Evolutionary conservation across 2,329 filamentous ascomycete species (phyloP), one percentile per base, ranked within the genome.

Genomic region (Ascochyta rabiei): DNA sequence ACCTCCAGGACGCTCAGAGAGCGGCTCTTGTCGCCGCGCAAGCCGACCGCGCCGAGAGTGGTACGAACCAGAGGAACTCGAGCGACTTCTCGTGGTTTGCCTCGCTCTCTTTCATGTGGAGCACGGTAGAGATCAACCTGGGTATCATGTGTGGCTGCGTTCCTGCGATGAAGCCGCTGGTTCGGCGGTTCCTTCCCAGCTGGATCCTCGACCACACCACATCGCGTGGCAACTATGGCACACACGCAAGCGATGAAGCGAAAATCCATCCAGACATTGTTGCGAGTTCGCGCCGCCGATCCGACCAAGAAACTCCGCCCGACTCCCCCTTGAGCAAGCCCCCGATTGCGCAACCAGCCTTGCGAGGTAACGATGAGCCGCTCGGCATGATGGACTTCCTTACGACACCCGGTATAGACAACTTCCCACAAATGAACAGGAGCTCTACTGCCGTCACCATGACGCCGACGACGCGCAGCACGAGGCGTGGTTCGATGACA

Each of bases 141-240:
- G 93, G 91, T 16, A 92, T 97, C 64, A 88, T 92, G 60, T 96
- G 91, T 69, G 93, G 89, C 37, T 96, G 92, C 66, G 89, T 97
- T n/a, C 93, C 93, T 8, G 93, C 89, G 0, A 78, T 97, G 58
- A 97, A 97, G 71, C 93, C 93, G 1, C 79, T 98, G 6, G 86
- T 93, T 50, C 84, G 90, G 35, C 78, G 83, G 10, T 80, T 86
- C 51, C 63, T 86, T 30, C 85, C 85, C 5, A 79, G 78, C 43
- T 75, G 86, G 73, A 78, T 87, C 41, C 79, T 81, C 41, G 82
- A 85, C 62, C 68, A 71, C 3, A 74, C 71, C 3, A 60, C 67
- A 6, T 59, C 69, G 24, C 61, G 66, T 19, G 68, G 74, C 6
- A 63, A 63, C 33, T 62, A 65, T 5, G 60, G 59, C 2, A 71